These are phyloP conservation scores for Linderina pennispora DNA, from an alignment of 192 early-diverging fungal species.

Conservation along the genomic window DNA sequence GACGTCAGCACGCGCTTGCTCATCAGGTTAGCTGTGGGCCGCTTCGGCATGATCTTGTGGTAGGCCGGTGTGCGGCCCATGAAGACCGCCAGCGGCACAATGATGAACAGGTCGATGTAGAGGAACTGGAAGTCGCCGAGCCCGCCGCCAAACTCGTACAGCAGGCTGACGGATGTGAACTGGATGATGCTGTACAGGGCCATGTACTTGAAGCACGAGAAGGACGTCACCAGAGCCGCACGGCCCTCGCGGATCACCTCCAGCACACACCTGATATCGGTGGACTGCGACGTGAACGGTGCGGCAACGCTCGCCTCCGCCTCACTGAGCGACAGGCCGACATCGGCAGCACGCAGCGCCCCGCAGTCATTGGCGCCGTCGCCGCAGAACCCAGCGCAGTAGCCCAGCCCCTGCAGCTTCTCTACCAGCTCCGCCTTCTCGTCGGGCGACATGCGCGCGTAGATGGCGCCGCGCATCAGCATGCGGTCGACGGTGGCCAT, in stretches of 20 bases:
- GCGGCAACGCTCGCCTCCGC: slow-evolving; percentile 98
- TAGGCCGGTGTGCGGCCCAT: slow-evolving; percentile 90
- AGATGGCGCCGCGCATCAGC: slow-evolving; percentile 88
- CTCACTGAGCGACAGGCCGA: slow-evolving; percentile 92
- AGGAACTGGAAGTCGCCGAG: slow-evolving; percentile 95
- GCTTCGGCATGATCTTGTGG: slow-evolving; percentile 61
- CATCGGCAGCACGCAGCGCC: slow-evolving; percentile 92
- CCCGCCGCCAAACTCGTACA: slow-evolving; percentile 84
- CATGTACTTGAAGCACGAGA: slow-evolving; percentile 99
- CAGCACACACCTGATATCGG: slow-evolving; percentile 89
- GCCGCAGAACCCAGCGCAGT: slow-evolving; percentile 97
- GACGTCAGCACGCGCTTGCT: slow-evolving; percentile 87
- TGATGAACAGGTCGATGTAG: slow-evolving; percentile 90
- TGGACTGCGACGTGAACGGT: slow-evolving; percentile 88
- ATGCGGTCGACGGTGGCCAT: slow-evolving; percentile 61
- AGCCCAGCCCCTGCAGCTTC: slow-evolving; percentile 80
- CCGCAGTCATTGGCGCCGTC: slow-evolving; percentile 99
- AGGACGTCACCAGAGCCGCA: slow-evolving; percentile 93
- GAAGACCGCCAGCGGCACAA: slow-evolving; percentile 77
- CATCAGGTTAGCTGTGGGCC: slow-evolving; percentile 87
- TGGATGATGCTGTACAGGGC: slow-evolving; percentile 96
- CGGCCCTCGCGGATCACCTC: slow-evolving; percentile 91
- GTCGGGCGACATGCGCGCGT: slow-evolving; percentile 98
- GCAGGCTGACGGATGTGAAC: slow-evolving; percentile 86
- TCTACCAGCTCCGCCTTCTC: slow-evolving; percentile 94